Evolutionary conservation across 352 stramenopile species (phyloP), one percentile per base, ranked within the genome.

Genomic region (Salisapilia sapeloensis): DNA sequence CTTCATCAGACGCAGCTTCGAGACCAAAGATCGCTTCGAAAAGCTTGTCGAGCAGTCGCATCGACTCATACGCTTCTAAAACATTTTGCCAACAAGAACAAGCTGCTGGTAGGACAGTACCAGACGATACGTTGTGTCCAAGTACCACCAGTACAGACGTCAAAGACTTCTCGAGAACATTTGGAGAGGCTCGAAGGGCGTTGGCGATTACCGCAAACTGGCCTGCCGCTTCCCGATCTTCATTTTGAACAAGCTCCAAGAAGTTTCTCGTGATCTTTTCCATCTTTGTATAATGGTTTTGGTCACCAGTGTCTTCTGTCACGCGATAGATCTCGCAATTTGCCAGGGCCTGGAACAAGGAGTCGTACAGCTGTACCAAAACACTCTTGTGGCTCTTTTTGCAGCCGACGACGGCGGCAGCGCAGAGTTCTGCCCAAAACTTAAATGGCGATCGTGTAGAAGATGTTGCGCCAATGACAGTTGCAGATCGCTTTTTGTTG

Each of bases 391-490:
- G 22, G 12, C 56, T 35, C 8, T 60, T 42, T 16, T 82, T 32
- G 24, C 56, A 70, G 19, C 61, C 52, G 15, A 43, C 38, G 31
- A 63, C 77, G 0, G 50, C 48, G 11, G 87, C 62, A 0, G 61
- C 76, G 19, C 59, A 84, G 12, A 86, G 48, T 33, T 91, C 76
- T 3, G 70, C 67, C 76, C 76, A 91, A 34, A 91, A 91, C 35
- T 81, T 79, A 48, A 91, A 91, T 9, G 76, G 66, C 11, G 76
- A 83, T 39, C 76, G 81, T 12, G 53, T 67, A 11, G 71, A 82
- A 4, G 69, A 78, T 3, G 65, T 74, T 0, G 60, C 65, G 12
- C 69, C 64, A 42, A 87, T 83, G 23, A 87, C 69, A 4, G 59
- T 80, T 7, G 69, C 71, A 0, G 66, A 57, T 13, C 62, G 72